These are phyloP conservation scores for Backusella luteola DNA, from an alignment of 192 early-diverging fungal species.

Conservation along the genomic window DNA sequence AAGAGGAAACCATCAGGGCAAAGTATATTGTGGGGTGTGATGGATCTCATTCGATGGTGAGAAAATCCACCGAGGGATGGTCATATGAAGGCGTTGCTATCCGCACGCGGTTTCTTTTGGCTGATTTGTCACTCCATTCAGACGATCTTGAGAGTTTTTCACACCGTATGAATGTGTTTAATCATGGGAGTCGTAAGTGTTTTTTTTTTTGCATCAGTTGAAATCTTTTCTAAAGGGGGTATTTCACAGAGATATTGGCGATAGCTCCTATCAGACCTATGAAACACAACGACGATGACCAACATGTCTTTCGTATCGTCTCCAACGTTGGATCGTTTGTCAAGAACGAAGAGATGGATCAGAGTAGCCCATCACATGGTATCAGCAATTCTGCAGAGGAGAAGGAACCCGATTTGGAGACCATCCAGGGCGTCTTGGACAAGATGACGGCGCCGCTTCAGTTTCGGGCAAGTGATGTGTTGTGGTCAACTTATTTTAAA, in stretches of 20 bases:
- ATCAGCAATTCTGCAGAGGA: not conserved
- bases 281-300: not conserved
- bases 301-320: not conserved
- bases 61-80: slow-evolving; percentile 20
- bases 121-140: slow-evolving; percentile 21
- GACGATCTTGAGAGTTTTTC: not conserved
- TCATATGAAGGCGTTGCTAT: slow-evolving; percentile 21
- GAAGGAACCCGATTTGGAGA: not conserved
- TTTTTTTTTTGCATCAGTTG: too few relatives aligned
- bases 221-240: not conserved
- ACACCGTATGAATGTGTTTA: not conserved
- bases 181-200: not conserved
- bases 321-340: not conserved
- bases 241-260: not conserved
- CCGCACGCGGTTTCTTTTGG: slow-evolving; percentile 13
- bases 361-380: not conserved
- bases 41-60: slow-evolving; percentile 32
- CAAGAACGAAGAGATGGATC: not conserved
- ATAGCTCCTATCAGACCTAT: not conserved
- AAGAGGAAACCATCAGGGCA: not conserved
- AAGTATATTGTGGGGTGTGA: slow-evolving; percentile 36
- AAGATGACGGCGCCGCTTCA: not conserved
- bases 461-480: not conserved
- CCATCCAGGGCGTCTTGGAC: not conserved
- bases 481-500: slow-evolving; percentile 26